Conservation (phyloP, 345 rosid genomes). For the Gossypium rotundifolium region DNA sequence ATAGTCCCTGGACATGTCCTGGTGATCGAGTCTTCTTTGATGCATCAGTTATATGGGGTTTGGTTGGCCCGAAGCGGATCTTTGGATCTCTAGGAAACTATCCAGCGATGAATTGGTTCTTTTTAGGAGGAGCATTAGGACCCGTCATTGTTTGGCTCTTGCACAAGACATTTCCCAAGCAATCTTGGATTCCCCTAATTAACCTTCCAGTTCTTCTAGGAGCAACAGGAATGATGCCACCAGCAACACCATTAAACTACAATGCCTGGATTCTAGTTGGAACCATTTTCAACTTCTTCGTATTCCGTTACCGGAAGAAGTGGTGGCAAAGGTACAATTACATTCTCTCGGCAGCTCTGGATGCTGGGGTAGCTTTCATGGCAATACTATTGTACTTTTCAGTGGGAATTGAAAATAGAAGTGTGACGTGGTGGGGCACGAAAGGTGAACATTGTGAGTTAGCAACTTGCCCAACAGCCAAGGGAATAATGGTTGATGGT, state of each 20-base stretch:
- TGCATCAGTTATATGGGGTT: conserved; percentile 89
- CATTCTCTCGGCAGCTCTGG: conserved; percentile 75
- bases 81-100: conserved; percentile 76
- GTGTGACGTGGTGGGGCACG: conserved; percentile 72
- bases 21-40: conserved; percentile 79
- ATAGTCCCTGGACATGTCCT: conserved; percentile 94
- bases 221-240: conserved; percentile 73
- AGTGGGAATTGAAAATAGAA: conserved; percentile 49
- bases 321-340: conserved; percentile 96
- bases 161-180: conserved; percentile 69
- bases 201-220: conserved; percentile 90
- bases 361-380: conserved; percentile 89
- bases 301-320: conserved; percentile 59
- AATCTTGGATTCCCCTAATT: conserved; percentile 76
- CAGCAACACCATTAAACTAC: conserved; percentile 72
- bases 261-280: conserved; percentile 74
- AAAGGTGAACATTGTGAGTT: conserved; percentile 72
- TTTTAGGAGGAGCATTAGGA: conserved; percentile 74
- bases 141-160: conserved; percentile 62
- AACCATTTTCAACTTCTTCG: conserved; percentile 72
- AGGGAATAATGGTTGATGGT: conserved; percentile 47
- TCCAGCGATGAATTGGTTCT: conserved; percentile 76
- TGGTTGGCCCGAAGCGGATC: conserved; percentile 74
- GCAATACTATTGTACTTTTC: conserved; percentile 64
- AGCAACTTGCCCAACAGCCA: conserved; percentile 74